Conservation (phyloP, 768 basidiomycete species). For the Boletellus ananas region DNA sequence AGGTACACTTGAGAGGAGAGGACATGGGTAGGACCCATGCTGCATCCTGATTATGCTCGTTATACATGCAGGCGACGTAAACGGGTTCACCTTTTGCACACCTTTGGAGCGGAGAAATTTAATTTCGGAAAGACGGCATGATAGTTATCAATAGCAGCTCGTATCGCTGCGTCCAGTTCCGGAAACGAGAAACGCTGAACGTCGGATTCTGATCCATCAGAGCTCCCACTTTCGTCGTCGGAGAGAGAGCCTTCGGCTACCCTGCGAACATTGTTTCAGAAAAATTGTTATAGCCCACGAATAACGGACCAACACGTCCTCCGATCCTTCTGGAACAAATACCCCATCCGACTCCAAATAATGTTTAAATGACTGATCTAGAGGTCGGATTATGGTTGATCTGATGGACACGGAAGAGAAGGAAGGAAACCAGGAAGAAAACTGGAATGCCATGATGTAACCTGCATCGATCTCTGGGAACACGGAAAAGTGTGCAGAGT, state of each 20-base stretch:
- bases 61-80: neutral
- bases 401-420: slow-evolving; percentile 64
- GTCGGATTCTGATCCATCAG: slow-evolving; percentile 36
- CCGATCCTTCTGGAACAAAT: slow-evolving; percentile 77
- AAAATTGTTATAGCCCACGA: neutral
- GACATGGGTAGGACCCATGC: slow-evolving; percentile 85
- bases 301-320: slow-evolving; percentile 55
- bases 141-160: slow-evolving; percentile 60
- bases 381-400: slow-evolving; percentile 70
- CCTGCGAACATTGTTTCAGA: slow-evolving; percentile 32
- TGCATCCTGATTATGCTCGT: slow-evolving; percentile 62
- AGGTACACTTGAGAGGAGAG: slow-evolving; percentile 81
- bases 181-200: slow-evolving; percentile 64
- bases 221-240: slow-evolving; percentile 43
- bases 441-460: slow-evolving; percentile 70
- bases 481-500: neutral
- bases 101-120: slow-evolving; percentile 94
- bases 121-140: slow-evolving; percentile 93
- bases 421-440: slow-evolving; percentile 79
- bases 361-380: slow-evolving; percentile 56
- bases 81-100: slow-evolving; percentile 28
- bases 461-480: slow-evolving; percentile 52
- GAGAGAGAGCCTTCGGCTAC: slow-evolving; percentile 53
- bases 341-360: slow-evolving; percentile 87
- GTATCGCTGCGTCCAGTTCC: slow-evolving; percentile 70